A percentile compares a stretch with the other conserved stretches of the same genome.
phyloP scores from a whole-genome alignment of 2,329 filamentous ascomycete species.

The Sporothrix brasiliensis region DNA sequence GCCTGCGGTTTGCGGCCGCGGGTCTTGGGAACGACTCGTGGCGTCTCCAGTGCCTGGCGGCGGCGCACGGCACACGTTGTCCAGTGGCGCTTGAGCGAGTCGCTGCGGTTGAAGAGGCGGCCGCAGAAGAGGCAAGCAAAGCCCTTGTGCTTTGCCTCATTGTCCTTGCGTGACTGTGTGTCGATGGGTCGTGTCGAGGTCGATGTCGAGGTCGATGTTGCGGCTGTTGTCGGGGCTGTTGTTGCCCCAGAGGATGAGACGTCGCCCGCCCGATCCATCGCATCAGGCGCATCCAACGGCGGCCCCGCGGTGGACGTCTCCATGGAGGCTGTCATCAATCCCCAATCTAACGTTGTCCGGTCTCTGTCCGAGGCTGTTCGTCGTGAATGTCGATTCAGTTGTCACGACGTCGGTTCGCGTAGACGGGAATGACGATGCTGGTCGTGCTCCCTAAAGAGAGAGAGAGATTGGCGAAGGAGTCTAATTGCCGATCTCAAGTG shows the following conservation, averaged over 20 bases:
- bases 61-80: constrained; percentile 22
- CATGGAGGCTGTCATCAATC: neutral
- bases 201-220: neutral
- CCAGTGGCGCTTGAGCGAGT: constrained; percentile 27
- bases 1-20: constrained; percentile 23
- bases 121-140: constrained; percentile 16
- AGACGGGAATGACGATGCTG: neutral
- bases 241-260: neutral
- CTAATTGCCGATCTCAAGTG: neutral
- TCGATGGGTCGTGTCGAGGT: neutral
- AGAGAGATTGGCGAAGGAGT: neutral
- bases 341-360: neutral
- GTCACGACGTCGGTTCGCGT: neutral
- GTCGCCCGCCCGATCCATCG: neutral
- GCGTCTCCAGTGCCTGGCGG: constrained; percentile 18
- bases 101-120: constrained; percentile 27
- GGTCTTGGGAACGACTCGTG: constrained; percentile 11
- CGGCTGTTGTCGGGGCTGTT: neutral
- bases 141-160: constrained; percentile 12
- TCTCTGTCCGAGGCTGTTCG: neutral
- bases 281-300: neutral
- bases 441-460: neutral
- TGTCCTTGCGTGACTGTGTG: neutral
- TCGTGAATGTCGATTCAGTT: neutral
- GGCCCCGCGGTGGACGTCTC: neutral